A percentile compares a stretch with the other conserved stretches of the same genome.
These are phyloP conservation scores for Aspergillus cristatus DNA, from an alignment of 495 filamentous ascomycete genomes.

Conservation along the genomic window DNA sequence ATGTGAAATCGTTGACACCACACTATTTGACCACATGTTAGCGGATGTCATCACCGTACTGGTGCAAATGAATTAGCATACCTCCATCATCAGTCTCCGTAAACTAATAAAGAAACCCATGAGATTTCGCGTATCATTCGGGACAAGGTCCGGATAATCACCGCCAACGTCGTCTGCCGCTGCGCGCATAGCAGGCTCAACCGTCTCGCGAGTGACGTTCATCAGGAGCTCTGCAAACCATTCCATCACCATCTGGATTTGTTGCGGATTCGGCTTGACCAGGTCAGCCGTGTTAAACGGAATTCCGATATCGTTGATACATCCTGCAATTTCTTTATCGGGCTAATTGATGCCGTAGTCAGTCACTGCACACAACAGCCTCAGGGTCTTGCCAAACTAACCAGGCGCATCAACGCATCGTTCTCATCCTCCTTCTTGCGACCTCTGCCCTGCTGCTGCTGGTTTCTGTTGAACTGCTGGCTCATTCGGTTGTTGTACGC, in stretches of 20 bases:
- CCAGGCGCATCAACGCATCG: constrained; percentile 83
- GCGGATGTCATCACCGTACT: background rate
- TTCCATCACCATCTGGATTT: constrained; percentile 94
- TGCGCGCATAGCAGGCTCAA: constrained; percentile 90
- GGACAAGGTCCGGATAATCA: constrained; percentile 70
- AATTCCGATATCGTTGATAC: constrained; percentile 93
- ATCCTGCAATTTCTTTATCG: constrained; percentile 88
- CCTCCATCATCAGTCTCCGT: constrained; percentile 64
- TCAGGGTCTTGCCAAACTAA: constrained; percentile 21
- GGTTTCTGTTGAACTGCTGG: constrained; percentile 47
- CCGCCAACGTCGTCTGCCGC: constrained; percentile 79
- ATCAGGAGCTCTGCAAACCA: constrained; percentile 92
- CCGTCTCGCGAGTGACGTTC: constrained; percentile 79
- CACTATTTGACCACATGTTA: constrained; percentile 41
- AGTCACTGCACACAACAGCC: constrained; percentile 2
- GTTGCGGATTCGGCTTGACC: constrained; percentile 83
- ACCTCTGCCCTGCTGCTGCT: constrained; percentile 51
- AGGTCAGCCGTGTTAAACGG: constrained; percentile 81
- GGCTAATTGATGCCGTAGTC: constrained; percentile 31
- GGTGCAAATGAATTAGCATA: constrained; percentile 12
- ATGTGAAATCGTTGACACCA: constrained; percentile 86
- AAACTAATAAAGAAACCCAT: constrained; percentile 87
- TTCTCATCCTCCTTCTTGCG: constrained; percentile 74
- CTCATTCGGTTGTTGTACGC: constrained; percentile 74
- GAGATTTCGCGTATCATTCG: constrained; percentile 77